Base-by-base conservation (phyloP, 2,329 filamentous ascomycete species). In the Ophiostoma angusticollis region DNA sequence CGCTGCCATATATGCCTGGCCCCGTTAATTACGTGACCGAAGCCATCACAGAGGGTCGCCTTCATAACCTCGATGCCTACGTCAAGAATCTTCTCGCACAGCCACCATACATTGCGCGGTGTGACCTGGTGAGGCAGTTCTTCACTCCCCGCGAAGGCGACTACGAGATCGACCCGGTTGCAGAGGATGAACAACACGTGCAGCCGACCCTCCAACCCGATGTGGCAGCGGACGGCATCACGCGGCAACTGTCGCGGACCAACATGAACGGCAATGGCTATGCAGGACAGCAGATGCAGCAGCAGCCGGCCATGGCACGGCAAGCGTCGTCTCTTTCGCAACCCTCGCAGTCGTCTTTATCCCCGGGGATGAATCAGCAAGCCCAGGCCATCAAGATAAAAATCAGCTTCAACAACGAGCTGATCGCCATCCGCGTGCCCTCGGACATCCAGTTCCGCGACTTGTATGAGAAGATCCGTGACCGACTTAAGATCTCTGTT, bases 1-100 rank as follows among this genome's bases (percentile, higher is more conserved):
- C 81, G 8, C 62, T 98, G 11, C 91, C 91, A 2, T 96, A 93
- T 58, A 98, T 98, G 91, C 91, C 91, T 9, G 91, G 91, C 6
- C 91, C 91, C 3, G 89, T 98, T 45, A 93, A 87, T 48, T 94
- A 93, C 59, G 89, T 96, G 40, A 98, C 89, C n/a, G 89, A 96
- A 55, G 84, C 84, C 25, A 95, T 98, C 52, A 94, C 87, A 14
- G 87, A 95, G 54, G 87, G 86, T 21, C 78, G 91, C 49, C 76
- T 91, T 43, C 84, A 91, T 56, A 95, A 93, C 55, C 65, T 98
- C 28, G 87, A 98, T 53, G 84, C 89, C 37, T 98, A 98, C 53
- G 85, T 98, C 50, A 93, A 93, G 62, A 89, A 91, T 51, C 68
- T 98, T 17, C 66, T 98, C 8, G 72, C 74, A 25, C 80, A 96